Base-by-base conservation (phyloP, 2,329 filamentous ascomycete species). In the Xylariaceae sp. region DNA sequence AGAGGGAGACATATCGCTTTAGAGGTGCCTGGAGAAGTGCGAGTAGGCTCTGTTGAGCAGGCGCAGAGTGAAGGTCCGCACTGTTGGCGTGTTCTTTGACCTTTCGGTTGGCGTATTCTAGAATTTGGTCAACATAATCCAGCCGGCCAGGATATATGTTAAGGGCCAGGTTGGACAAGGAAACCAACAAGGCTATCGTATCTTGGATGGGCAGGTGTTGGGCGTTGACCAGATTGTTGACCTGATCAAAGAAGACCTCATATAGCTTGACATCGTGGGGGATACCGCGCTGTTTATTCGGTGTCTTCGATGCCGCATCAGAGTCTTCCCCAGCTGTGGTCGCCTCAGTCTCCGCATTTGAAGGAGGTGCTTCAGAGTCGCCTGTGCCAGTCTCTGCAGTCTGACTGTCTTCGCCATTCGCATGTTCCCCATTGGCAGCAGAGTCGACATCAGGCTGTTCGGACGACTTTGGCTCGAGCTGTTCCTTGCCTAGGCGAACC, bases 211-310 rank as follows among this genome's bases (percentile, higher is more conserved):
- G 86, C 39, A 98, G 74, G 52, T 89, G 84, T 59, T 96, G 89
- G 39, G 87, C 87, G 65, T 89, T 91, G 48, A 97, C 90, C 38
- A 98, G 73, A 57, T 91, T 90, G 60, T 94, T 86, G 48, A 97
- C 93, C 64, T 97, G 93, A 38, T 89, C 85, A 59, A 97, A 95
- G 73, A 97, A 98, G 45, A 97, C 88, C 65, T 97, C 90, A 64
- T 97, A 97, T 18, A 98, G 78, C 65, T 88, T 91, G 43, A 95
- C 82, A 55, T 89, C 84, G 39, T 83, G 76, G 1, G 85, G 83
- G 51, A 89, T 87, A 16, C 79, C 71, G 54, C 65, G 64, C 37
- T 64, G 59, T 42, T 65, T 63, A 45, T 66, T 64, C 4, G 61
- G 47, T 6, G 56, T 47, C 3, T 49, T 44, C 16, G 59, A 44